Base-by-base conservation (phyloP, 306 rosid genomes). In the Trifolium subterraneum region DNA sequence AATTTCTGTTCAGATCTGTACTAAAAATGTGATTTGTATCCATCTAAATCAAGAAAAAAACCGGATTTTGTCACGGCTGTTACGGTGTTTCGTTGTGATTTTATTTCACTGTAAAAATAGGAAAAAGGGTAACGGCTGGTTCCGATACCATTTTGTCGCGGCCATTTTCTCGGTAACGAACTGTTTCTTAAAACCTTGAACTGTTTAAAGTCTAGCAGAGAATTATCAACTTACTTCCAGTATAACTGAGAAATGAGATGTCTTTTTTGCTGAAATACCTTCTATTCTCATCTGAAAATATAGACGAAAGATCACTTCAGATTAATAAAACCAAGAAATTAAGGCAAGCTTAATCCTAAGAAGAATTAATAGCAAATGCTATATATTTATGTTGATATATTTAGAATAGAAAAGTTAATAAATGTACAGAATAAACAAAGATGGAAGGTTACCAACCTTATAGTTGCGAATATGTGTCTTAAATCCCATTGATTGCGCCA, bases 401-500 rank as follows among this genome's bases (percentile, higher is more conserved):
- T 65, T 2, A 47, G 75, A 7, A 33, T 29, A 76, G 39, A 59
- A 33, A 56, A 56, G 75, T 19, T 41, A 71, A 59, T 47, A n/a
- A 51, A 47, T 56, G n/a, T 33, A 64, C 22, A 62, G 39, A 29
- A 50, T 44, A 52, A 45, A 73, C 29, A 56, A 62, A 25, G n/a
- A 44, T 48, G 3, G 27, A 66, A 33, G 8, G 61, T 75, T 33
- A 19, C 70, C 38, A 31, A 87, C 98, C 98, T 92, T 92, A 71
- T 81, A 92, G 84, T 92, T 92, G 79, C 98, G 92, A 68, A 83
- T 92, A 72, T 90, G 98, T 0, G 96, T 92, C 84, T 92, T 92
- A 72, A 88, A 90, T 54, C 98, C 96, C 98, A 92, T 88, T 72
- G 98, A 90, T 58, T 90, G 96, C 5, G 98, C 95, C 71, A 92